phyloP scores from a whole-genome alignment of 768 basidiomycete species.

The Lactarius pseudohatsudake region DNA sequence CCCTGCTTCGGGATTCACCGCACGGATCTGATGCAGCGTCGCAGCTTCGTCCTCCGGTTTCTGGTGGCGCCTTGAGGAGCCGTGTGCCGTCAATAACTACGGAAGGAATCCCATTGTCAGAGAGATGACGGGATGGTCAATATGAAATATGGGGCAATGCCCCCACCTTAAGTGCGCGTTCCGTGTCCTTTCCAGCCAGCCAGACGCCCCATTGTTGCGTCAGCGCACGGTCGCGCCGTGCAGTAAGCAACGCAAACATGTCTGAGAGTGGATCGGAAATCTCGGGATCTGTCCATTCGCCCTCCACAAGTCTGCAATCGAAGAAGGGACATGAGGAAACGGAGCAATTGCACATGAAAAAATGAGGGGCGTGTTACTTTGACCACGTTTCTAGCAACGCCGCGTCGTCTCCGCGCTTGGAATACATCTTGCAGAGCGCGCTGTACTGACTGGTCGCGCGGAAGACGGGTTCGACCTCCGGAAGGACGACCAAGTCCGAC shows the following conservation, averaged over 20 bases:
- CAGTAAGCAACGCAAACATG: constrained; percentile 56
- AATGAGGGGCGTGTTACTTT: constrained; percentile 45
- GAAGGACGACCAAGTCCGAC: constrained; percentile 50
- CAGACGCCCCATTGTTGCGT: constrained; percentile 79
- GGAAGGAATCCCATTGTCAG: background rate
- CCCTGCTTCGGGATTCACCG: constrained; percentile 59
- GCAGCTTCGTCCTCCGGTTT: constrained; percentile 61
- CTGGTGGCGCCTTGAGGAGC: constrained; percentile 54
- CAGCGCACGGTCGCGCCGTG: constrained; percentile 57
- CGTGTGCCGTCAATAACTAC: constrained; percentile 61
- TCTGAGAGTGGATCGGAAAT: constrained; percentile 62
- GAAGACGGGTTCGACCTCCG: constrained; percentile 63
- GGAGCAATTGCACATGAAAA: background rate
- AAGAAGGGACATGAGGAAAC: background rate
- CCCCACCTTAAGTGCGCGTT: constrained; percentile 68
- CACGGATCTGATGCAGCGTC: constrained; percentile 55
- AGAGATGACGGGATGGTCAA: background rate
- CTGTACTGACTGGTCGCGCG: constrained; percentile 53
- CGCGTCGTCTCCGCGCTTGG: constrained; percentile 52
- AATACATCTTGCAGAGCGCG: constrained; percentile 61
- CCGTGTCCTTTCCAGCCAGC: constrained; percentile 68
- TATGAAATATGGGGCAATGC: background rate
- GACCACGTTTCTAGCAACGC: constrained; percentile 68
- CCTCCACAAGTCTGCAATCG: constrained; percentile 57
- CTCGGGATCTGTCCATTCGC: constrained; percentile 60